These are phyloP conservation scores for Mallotus japonicus DNA, from an alignment of 441 rosid species.

Conservation along the genomic window DNA sequence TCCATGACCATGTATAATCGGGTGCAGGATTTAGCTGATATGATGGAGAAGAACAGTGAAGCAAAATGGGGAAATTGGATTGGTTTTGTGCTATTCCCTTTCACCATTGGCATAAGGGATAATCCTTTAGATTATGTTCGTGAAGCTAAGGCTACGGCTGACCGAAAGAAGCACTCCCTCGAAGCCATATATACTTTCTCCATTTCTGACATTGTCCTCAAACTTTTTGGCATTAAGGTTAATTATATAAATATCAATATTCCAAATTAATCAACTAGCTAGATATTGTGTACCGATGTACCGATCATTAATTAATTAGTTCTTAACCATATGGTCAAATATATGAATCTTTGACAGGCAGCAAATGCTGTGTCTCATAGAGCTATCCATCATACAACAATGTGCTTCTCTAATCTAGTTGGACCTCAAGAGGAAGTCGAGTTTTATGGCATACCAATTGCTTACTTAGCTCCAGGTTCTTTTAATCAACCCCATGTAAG, in stretches of 20 bases:
- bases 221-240: slow-evolving; percentile 41
- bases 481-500: slow-evolving; percentile 27
- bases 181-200: slow-evolving; percentile 37
- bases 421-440: slow-evolving; percentile 27
- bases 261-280: neutral
- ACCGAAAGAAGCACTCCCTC: slow-evolving; percentile 42
- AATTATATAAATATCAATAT: neutral
- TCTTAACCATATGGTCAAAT: too few species aligned
- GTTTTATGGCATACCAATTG: slow-evolving; percentile 21
- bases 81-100: slow-evolving; percentile 35
- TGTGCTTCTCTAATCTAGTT: slow-evolving; percentile 29
- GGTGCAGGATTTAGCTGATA: slow-evolving; percentile 36
- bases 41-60: slow-evolving; percentile 36
- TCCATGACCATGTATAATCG: too few species aligned
- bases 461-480: slow-evolving; percentile 26
- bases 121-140: slow-evolving; percentile 42
- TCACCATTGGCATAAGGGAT: slow-evolving; percentile 27
- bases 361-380: slow-evolving; percentile 19
- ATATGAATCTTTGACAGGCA: neutral
- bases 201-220: slow-evolving; percentile 31
- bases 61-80: slow-evolving; percentile 43
- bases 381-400: slow-evolving; percentile 20
- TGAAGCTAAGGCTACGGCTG: slow-evolving; percentile 32
- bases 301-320: neutral
- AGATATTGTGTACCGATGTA: too few species aligned